Base-by-base conservation (phyloP, 192 early-diverging fungal species). In the Diversispora eburnea region DNA sequence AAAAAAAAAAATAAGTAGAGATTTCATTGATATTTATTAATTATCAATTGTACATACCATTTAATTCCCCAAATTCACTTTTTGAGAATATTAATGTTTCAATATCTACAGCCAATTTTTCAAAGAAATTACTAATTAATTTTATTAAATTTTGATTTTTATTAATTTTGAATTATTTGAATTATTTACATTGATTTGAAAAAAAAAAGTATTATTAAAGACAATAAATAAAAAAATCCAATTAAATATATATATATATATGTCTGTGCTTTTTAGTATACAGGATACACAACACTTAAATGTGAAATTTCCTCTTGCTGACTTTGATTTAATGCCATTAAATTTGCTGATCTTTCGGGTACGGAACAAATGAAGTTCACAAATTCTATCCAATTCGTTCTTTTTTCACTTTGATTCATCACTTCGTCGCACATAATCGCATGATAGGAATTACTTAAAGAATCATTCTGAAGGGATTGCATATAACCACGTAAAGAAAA, bases 41-140 rank as follows among this genome's bases (percentile, higher is more conserved):
- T 19, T 55, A 33, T 19, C 20, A 45, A 39, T 55, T 13, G 46
- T 12, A 71, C 69, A 71, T 71, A 20, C 69, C 69, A 59, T 71
- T 17, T 12, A 59, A 46, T 59, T 25, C 19, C 12, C 12, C 20
- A 12, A 9, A 33, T 15, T n/a, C 43, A 47, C 42, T 25, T n/a
- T 42, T 55, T 55, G 13, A n/a, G 8, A 42, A 71, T 45, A 71
- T 59, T 17, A 56, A n/a, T 6, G 5, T 19, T 71, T 71, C 69
- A 59, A n/a, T 22, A 47, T 71, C 69, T 25, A 22, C 13, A 22
- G n/a, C 12, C n/a, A 71, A 25, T 47, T 59, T 71, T 22, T 9
- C 22, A 43, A 71, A 71, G 13, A 58, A 59, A 7, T 71, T 58
- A 33, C 69, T 71, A 41, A 15, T 47, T 22, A 48, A 47, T 25